Evolutionary conservation across 2,329 filamentous ascomycete species (phyloP), one percentile per base, ranked within the genome.

Genomic region (Trichoderma arundinaceum): DNA sequence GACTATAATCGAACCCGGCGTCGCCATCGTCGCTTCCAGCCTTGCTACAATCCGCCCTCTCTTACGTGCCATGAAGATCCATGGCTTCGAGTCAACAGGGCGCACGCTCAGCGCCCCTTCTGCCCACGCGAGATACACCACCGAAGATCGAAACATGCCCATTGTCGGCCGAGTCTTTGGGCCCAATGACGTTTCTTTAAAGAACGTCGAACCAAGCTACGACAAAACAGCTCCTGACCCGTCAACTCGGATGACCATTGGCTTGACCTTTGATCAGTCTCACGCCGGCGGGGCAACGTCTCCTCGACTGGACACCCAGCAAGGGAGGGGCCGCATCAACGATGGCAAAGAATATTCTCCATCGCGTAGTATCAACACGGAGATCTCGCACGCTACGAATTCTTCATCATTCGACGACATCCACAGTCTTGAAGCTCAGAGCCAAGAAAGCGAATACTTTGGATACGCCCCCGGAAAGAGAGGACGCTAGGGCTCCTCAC

Each of bases 1-100:
- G 84, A 86, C 83, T 9, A 74, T 86, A n/a, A 76, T 86, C 61
- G 84, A 86, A 70, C 83, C 84, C 1, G 84, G 83, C 6, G 80
- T 86, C 22, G 84, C 83, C 66, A 86, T 86, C 52, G 73, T 82
- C 32, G 84, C 84, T 12, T 81, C 84, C 1, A 84, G 82, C 66
- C 75, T 86, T 10, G 82, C 82, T 22, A 86, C 84, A 5, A 83
- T 86, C 38, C 81, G 84, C 2, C 84, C 84, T 4, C 77, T 86
- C 0, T 79, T 86, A 41, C 82, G 83, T 41, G 75, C 76, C n/a
- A 77, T 80, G 75, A 78, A 75, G 67, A 73, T 85, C 12, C 77
- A 70, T 22, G 83, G 83, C 7, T 85, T 85, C 70, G 76, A 77
- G 4, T 77, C 80, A 0, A 79, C 77, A 44, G 76, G 77, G 52